Evolutionary conservation across 2,329 filamentous ascomycete genomes (phyloP).

Genomic region (Neoarthrinium moseri): DNA sequence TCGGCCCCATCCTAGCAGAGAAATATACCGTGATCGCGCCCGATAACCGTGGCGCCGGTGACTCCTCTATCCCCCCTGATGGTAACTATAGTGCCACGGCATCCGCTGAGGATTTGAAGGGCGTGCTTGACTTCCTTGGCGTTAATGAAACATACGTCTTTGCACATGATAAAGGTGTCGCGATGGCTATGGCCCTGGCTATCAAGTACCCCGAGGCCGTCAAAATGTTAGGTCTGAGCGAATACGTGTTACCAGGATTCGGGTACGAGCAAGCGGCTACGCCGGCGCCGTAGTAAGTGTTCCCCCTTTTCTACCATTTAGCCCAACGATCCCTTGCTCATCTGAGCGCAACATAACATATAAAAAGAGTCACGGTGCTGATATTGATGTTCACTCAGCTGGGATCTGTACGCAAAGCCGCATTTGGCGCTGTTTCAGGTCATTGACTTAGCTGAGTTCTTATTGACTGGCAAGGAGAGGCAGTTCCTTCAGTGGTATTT

Average conservation of each 20-base stretch:
- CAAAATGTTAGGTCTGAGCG: constrained; percentile 32
- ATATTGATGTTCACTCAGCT: too few species aligned
- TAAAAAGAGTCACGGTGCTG: too few species aligned
- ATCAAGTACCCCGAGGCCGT: constrained; percentile 33
- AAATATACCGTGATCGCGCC: constrained; percentile 42
- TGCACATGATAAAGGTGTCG: constrained; percentile 44
- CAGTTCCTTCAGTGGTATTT: constrained; percentile 45
- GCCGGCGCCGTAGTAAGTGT: constrained; percentile 23
- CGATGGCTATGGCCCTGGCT: constrained; percentile 38
- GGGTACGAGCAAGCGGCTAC: constrained; percentile 32
- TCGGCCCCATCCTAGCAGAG: constrained; percentile 37
- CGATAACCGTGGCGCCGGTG: constrained; percentile 39
- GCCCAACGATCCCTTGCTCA: too few species aligned
- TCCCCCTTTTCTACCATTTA: too few species aligned
- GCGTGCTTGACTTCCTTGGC: constrained; percentile 40
- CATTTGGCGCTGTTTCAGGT: constrained; percentile 44
- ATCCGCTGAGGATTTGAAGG: constrained; percentile 35
- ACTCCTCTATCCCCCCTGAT: constrained; percentile 34
- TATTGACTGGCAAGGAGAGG: constrained; percentile 39
- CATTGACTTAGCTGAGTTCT: constrained; percentile 43
- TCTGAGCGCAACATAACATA: too few species aligned
- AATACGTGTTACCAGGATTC: constrained; percentile 40
- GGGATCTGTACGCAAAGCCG: constrained; percentile 39
- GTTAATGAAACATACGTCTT: constrained; percentile 40
- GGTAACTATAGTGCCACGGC: constrained; percentile 39